A percentile compares a stretch with the other conserved stretches of the same genome.
These are phyloP conservation scores for Ganoderma resinaceum DNA, from an alignment of 1,284 basidiomycete species.

Conservation along the genomic window DNA sequence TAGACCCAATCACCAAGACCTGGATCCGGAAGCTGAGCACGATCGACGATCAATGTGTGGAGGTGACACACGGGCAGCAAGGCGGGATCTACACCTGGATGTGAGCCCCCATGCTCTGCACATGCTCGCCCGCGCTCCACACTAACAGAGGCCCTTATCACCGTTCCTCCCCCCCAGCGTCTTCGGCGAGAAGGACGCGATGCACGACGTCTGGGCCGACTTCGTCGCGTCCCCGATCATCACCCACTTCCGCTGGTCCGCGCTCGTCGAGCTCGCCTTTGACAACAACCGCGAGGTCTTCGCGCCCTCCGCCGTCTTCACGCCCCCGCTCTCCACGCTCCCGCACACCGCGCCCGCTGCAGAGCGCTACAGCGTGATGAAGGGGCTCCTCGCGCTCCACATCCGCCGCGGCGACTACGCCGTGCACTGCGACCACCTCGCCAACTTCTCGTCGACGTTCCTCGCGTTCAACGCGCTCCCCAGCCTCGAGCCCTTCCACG, in stretches of 20 bases:
- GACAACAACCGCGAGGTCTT: conserved; percentile 44
- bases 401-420: conserved; percentile 67
- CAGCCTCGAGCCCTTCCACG: conserved; percentile 43
- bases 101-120: conserved; percentile 38
- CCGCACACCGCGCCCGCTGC: conserved; percentile 26
- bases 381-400: conserved; percentile 62
- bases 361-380: conserved; percentile 37
- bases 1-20: conserved; percentile 49
- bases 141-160: neutral
- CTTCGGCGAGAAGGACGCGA: conserved; percentile 54
- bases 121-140: neutral
- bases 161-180: conserved; percentile 46
- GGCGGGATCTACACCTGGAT: conserved; percentile 53
- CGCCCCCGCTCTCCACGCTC: conserved; percentile 11
- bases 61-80: conserved; percentile 21
- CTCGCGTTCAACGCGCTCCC: conserved; percentile 49
- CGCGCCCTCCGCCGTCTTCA: conserved; percentile 30
- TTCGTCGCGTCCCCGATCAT: conserved; percentile 59
- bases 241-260: conserved; percentile 62
- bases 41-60: conserved; percentile 44
- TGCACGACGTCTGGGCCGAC: conserved; percentile 54
- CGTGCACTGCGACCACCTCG: conserved; percentile 57
- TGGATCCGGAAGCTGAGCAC: conserved; percentile 59
- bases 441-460: conserved; percentile 48
- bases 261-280: conserved; percentile 60